A percentile compares a stretch with the other conserved stretches of the same genome.
These are phyloP conservation scores for Picocystis sp. DNA, from an alignment of 163 green algal genomes.

Conservation along the genomic window DNA sequence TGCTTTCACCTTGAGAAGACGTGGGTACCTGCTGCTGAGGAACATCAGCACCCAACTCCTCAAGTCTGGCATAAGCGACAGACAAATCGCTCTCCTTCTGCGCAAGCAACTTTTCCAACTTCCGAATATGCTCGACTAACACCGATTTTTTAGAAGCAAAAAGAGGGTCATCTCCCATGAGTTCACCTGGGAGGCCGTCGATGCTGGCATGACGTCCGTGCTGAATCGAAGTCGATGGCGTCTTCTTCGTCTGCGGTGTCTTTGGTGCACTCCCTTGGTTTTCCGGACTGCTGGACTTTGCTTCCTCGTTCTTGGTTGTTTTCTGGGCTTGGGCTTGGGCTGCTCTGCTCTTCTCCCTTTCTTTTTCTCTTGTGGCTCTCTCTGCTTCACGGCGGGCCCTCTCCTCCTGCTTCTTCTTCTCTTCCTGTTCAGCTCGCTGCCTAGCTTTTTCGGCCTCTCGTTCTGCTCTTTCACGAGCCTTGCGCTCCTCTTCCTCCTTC, in stretches of 20 bases:
- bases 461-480: not conserved
- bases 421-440: constrained; percentile 1
- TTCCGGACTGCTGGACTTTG: constrained; percentile 3
- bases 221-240: not conserved
- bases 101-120: not conserved
- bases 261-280: constrained; percentile 5
- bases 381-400: not conserved
- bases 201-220: not conserved
- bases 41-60: not conserved
- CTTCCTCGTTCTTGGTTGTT: constrained; percentile 2
- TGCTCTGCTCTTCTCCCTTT: too few relatives aligned
- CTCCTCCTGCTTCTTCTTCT: constrained; percentile 9
- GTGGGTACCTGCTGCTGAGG: not conserved
- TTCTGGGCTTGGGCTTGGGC: too few relatives aligned
- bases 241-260: constrained; percentile 14
- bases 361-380: not conserved
- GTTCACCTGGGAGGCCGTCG: not conserved
- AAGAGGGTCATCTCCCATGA: too few relatives aligned
- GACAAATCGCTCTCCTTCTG: constrained; percentile 1
- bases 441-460: constrained; percentile 5
- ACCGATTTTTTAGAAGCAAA: not conserved
- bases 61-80: not conserved
- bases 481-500: constrained; percentile 6
- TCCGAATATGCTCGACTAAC: not conserved
- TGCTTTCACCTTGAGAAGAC: not conserved